These are phyloP conservation scores for Hanseniaspora nectarophila DNA, from an alignment of 805 yeast genomes.

Conservation along the genomic window DNA sequence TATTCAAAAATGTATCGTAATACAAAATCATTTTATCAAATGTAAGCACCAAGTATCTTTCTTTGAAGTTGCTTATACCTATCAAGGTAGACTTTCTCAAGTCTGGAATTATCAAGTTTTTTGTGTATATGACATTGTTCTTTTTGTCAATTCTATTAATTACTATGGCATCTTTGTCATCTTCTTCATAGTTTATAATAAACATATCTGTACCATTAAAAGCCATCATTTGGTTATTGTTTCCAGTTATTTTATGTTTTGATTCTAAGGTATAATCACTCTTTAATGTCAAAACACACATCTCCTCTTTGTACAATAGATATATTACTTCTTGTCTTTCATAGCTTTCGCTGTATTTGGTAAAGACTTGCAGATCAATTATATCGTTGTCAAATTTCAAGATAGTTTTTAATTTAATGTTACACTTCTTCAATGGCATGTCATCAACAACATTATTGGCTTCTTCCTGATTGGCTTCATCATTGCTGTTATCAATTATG, in stretches of 20 bases:
- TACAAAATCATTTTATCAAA: slow-evolving; percentile 17
- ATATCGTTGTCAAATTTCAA: slow-evolving; percentile 27
- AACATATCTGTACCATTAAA: slow-evolving; percentile 18
- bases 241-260: slow-evolving; percentile 21
- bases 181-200: slow-evolving; percentile 16
- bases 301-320: slow-evolving; percentile 25
- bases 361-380: slow-evolving; percentile 22
- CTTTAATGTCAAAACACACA: slow-evolving; percentile 23
- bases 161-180: not conserved
- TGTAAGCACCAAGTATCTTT: slow-evolving; percentile 18
- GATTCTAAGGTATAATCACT: slow-evolving; percentile 22
- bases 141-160: slow-evolving; percentile 19
- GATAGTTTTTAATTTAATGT: slow-evolving; percentile 25
- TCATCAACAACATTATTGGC: slow-evolving; percentile 22
- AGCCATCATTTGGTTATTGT: slow-evolving; percentile 19
- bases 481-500: slow-evolving; percentile 6
- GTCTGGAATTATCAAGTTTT: slow-evolving; percentile 11
- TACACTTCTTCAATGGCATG: slow-evolving; percentile 25
- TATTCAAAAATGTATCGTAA: slow-evolving; percentile 19
- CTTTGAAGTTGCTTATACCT: slow-evolving; percentile 16
- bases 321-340: slow-evolving; percentile 20
- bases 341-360: slow-evolving; percentile 16
- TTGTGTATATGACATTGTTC: slow-evolving; percentile 15
- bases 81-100: slow-evolving; percentile 10
- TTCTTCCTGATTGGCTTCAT: slow-evolving; percentile 4